These are phyloP conservation scores for Aspergillus sp. DNA, from an alignment of 2,329 filamentous ascomycete species.

Conservation along the genomic window DNA sequence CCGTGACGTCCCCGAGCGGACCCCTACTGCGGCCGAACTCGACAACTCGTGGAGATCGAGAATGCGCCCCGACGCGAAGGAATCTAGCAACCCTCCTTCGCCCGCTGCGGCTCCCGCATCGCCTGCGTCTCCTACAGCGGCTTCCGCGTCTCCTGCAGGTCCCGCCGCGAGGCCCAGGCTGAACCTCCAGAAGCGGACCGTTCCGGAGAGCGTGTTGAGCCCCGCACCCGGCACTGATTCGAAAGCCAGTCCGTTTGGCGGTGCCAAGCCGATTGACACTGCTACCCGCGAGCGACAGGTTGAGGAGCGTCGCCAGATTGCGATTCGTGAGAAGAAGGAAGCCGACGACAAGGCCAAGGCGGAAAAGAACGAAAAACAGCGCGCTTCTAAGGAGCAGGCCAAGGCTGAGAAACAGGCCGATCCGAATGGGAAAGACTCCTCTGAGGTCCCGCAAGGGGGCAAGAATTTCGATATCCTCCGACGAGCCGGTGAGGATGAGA, in stretches of 20 bases:
- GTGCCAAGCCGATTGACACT: constrained; percentile 88
- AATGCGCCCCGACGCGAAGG: constrained; percentile 82
- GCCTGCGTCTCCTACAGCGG: constrained; percentile 12
- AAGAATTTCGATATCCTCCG: constrained; percentile 50
- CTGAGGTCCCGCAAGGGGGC: constrained; percentile 35
- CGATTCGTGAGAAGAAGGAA: constrained; percentile 73
- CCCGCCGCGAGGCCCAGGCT: constrained; percentile 66
- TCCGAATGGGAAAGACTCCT: constrained; percentile 34
- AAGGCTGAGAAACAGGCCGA: constrained; percentile 32
- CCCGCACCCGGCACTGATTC: constrained; percentile 49
- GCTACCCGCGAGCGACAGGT: constrained; percentile 80
- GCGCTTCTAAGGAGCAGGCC: constrained; percentile 35
- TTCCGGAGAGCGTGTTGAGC: constrained; percentile 60
- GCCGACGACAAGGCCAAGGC: constrained; percentile 78
- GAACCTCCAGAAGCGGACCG: constrained; percentile 84
- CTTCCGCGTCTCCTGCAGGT: constrained; percentile 52
- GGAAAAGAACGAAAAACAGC: constrained; percentile 56
- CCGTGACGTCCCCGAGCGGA: constrained; percentile 64
- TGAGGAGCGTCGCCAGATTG: constrained; percentile 73
- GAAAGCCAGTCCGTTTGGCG: constrained; percentile 90
- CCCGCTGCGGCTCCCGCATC: constrained; percentile 49
- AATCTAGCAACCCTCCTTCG: constrained; percentile 66
- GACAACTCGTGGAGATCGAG: constrained; percentile 87
- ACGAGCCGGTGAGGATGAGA: constrained; percentile 42
- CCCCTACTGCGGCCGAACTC: constrained; percentile 78